Base-by-base conservation (phyloP, 306 rosid genomes). In the Rosa persica region DNA sequence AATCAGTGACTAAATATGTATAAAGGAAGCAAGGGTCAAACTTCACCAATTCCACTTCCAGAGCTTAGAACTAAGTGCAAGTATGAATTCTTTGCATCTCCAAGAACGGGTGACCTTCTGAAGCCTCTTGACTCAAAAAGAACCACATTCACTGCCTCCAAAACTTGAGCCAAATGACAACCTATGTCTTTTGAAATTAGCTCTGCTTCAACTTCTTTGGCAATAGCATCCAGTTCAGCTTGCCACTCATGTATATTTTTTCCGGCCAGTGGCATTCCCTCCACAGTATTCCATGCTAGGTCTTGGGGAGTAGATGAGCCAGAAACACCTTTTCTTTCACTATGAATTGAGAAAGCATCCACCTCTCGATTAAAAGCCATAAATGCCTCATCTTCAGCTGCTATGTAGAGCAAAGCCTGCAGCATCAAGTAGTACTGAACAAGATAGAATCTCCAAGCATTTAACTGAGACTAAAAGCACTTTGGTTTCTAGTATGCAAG, bases 31-130 rank as follows among this genome's bases (percentile, higher is more conserved):
- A 57, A 39, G 69, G 25, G 22, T 74, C 22, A 44, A 74, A 74
- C 69, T 58, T 57, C 54, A 74, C 78, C 69, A 74, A 40, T 74
- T 57, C 69, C 78, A 58, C 78, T 8, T 57, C 78, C 78, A 23
- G 78, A 74, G 49, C 78, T 74, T 74, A 74, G 54, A 74, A 74
- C 78, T 6, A 27, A 58, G 78, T 58, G 78, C 52, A 74, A 74
- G 55, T 58, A 74, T 57, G 78, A 74, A 42, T 39, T 55, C 40
- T 42, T 74, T 42, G 78, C 42, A 74, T 57, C 78, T 23, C 30
- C 54, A 57, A 74, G 54, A 6, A 74, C 25, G 6, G 69, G 67
- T 8, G 68, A 39, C 78, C 69, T 74, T 42, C 78, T 74, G 55
- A 74, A 58, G 78, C 78, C 69, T 58, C 52, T 74, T 57, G 44